These are phyloP conservation scores for Saksenaea oblongispora DNA, from an alignment of 371 early-diverging fungal genomes.

Conservation along the genomic window DNA sequence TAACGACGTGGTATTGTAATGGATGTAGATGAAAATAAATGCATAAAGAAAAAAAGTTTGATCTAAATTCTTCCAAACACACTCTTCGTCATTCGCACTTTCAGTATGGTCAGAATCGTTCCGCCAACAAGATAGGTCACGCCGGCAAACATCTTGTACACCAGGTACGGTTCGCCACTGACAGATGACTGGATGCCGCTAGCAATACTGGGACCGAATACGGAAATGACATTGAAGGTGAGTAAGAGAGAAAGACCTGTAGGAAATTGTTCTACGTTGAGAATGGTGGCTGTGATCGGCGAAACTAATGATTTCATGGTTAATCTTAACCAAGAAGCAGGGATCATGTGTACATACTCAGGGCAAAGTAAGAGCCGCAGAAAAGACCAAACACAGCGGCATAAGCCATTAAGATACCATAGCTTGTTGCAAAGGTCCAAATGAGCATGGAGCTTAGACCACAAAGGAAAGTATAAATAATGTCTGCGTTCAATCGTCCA, in stretches of 20 bases:
- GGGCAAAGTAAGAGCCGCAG: slow-evolving; percentile 19
- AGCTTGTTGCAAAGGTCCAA: slow-evolving; percentile 35
- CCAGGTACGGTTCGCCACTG: slow-evolving; percentile 21
- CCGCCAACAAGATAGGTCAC: slow-evolving; percentile 20
- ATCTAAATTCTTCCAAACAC: not conserved
- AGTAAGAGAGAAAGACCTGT: slow-evolving; percentile 36
- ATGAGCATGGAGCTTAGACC: slow-evolving; percentile 15
- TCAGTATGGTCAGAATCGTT: slow-evolving; percentile 15
- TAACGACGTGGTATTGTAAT: no score
- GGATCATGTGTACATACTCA: slow-evolving; percentile 5
- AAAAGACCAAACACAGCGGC: slow-evolving; percentile 25
- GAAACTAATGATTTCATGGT: slow-evolving; percentile 21
- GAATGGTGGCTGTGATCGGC: slow-evolving; percentile 33
- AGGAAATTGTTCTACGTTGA: slow-evolving; percentile 35
- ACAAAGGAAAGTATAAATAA: slow-evolving; percentile 10
- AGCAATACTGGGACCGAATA: slow-evolving; percentile 42
- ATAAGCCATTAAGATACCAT: slow-evolving; percentile 25
- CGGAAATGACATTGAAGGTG: slow-evolving; percentile 25
- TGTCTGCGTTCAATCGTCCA: slow-evolving; percentile 13
- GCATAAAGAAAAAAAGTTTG: no score
- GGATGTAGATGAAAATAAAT: no score
- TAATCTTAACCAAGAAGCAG: not conserved
- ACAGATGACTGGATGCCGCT: slow-evolving; percentile 30
- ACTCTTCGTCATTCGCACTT: not conserved
- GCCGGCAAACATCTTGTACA: slow-evolving; percentile 40